Evolutionary conservation across 352 stramenopile species (phyloP).

Genomic region (Globisporangium ultimum): DNA sequence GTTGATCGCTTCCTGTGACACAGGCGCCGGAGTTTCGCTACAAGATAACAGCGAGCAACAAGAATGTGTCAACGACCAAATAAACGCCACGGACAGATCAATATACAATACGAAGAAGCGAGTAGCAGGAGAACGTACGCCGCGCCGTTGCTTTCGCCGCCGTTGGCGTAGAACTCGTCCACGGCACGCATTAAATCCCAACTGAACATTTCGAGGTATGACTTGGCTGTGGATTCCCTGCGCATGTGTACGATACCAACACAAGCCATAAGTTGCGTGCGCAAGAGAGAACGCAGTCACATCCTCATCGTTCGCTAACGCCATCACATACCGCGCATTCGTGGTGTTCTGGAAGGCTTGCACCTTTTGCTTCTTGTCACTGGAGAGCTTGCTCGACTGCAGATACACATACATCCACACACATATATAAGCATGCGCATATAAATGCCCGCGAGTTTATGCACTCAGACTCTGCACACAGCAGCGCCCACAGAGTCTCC

Average conservation of each 20-base stretch:
- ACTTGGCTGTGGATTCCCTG: slow-evolving; percentile 66
- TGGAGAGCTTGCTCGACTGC: slow-evolving; percentile 41
- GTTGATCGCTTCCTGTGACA: slow-evolving; percentile 31
- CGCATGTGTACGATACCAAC: background rate
- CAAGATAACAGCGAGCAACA: background rate
- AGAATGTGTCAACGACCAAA: background rate
- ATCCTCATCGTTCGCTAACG: background rate
- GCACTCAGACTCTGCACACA: background rate
- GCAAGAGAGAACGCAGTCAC: too few relatives aligned
- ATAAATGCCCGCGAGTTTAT: background rate
- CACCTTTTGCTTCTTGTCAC: slow-evolving; percentile 73
- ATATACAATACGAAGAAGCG: slow-evolving; percentile 15
- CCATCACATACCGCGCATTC: slow-evolving; percentile 50
- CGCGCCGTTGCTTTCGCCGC: slow-evolving; percentile 26
- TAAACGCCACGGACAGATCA: background rate
- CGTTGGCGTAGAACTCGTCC: slow-evolving; percentile 74
- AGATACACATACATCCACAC: background rate
- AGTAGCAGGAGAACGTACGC: slow-evolving; percentile 12
- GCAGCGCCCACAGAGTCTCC: background rate
- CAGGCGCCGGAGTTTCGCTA: background rate
- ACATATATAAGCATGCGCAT: background rate
- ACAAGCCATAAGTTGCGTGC: too few relatives aligned
- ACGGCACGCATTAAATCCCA: slow-evolving; percentile 78
- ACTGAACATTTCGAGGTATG: slow-evolving; percentile 76
- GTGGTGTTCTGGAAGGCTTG: slow-evolving; percentile 72